Base-by-base conservation (phyloP, 2,329 filamentous ascomycete species). In the Corynespora cassiicola region DNA sequence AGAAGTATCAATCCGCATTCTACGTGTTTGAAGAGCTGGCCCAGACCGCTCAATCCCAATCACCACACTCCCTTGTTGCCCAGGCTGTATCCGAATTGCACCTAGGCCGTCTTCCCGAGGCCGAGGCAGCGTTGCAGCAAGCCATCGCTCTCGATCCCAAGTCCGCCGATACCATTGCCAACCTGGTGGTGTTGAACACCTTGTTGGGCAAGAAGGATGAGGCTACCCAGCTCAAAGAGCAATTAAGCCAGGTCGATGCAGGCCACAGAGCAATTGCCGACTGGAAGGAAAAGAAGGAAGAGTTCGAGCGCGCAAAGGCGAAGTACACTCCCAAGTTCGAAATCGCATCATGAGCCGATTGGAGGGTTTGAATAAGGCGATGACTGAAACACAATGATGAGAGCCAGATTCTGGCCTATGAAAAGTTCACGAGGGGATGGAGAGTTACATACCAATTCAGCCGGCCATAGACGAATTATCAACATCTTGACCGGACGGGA, bases 21-120 rank as follows among this genome's bases (percentile, higher is more conserved):
- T 97, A 99, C 76, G 92, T 97, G 45, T 97, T 90, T 62, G 92
- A 97, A 72, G 94, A 99, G 71, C 82, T 97, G 31, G 92, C 94
- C 4, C 89, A 95, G 64, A 86, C 88, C 18, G 86, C 90, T 2
- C 84, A 88, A 20, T 90, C 88, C 12, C 85, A 89, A 31, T 88
- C 88, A 11, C 78, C 85, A 35, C 78, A 85, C 53, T 87, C 83
- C 12, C 80, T 96, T 38, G 83, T 96, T 45, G 86, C 89, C 14
- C 94, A 97, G 73, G 92, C 91, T 17, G 84, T 97, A 17, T 87
- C 89, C 16, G 92, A 99, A 70, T 75, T 97, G 36, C 94, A 97
- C 64, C 83, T 97, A 18, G 91, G 90, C 33, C 83, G 94, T 31
- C 73, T 88, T 25, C 90, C 94, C 47, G 94, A 97, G 75, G 90